phyloP scores from a whole-genome alignment of 176 grass and related monocot genomes.

The Pharus latifolius region DNA sequence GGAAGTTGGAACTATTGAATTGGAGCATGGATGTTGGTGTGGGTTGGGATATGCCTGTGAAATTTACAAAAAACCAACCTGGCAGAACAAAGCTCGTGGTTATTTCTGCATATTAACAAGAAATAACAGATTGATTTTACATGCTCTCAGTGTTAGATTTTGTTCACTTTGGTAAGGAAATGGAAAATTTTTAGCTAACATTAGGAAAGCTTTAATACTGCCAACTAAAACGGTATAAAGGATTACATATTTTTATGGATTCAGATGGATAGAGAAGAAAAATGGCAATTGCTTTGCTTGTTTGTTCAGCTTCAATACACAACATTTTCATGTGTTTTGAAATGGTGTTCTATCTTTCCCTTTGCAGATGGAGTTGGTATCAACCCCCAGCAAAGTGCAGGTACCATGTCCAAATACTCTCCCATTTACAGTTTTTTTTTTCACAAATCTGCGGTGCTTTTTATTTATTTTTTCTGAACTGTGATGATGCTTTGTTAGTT shows the following conservation, averaged over 20 bases:
- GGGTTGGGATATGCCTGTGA: background rate
- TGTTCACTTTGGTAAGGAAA: too few species aligned
- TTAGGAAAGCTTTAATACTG: too few species aligned
- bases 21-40: background rate
- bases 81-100: too few species aligned
- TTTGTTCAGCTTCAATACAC: background rate
- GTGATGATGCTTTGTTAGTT: background rate
- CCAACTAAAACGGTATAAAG: too few species aligned
- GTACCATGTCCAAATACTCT: constrained; percentile 18
- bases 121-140: too few species aligned
- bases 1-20: background rate
- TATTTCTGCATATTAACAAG: too few species aligned
- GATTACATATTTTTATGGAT: too few species aligned
- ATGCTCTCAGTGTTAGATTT: too few species aligned
- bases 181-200: too few species aligned
- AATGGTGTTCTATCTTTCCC: background rate
- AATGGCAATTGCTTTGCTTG: background rate
- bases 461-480: background rate
- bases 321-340: background rate
- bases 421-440: background rate
- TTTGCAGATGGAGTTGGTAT: constrained; percentile 95
- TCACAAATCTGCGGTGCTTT: background rate
- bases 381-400: constrained; percentile 98
- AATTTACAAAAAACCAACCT: too few species aligned
- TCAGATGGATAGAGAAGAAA: background rate